Base-by-base conservation (phyloP, 106 monocot genomes). In the Chionographis japonica region DNA sequence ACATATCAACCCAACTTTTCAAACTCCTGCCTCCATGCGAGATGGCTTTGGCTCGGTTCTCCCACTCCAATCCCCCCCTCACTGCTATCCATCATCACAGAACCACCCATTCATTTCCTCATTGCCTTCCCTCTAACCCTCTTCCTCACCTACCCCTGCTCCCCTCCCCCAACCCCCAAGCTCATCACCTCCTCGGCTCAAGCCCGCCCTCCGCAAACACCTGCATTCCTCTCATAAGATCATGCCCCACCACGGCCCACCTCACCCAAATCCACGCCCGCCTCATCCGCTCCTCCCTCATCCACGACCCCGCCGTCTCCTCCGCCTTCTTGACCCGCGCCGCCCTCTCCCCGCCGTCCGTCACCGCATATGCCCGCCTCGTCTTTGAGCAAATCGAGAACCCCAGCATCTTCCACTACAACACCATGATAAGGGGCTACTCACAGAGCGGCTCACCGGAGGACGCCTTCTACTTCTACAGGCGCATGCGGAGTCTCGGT, bases 261-360 rank as follows among this genome's bases (percentile, higher is more conserved):
- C 75, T 83, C 60, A 68, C 61, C 51, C 84, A 86, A 61, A 56
- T 86, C 67, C 86, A 86, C 52, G 73, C 84, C 60, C 81, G n/a
- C 50, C 78, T 84, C 68, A 56, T 87, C 68, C 63, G 72, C 77
- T 61, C 80, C 13, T 80, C 75, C 43, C 60, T 52, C 60, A 20
- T 52, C 72, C 18, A 60, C 5, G 38, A 66, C 60, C 56, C 46
- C 0, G 40, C 72, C 42, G 8, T 75, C 77, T 68, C 74, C 58
- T 65, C 59, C 50, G 65, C 75, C 39, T 75, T 85, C 61, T 40
- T 86, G 3, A 78, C 81, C 41, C 66, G 58, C 55, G n/a, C n/a
- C n/a, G n/a, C n/a, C n/a, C n/a, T n/a, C n/a, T n/a, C n/a, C n/a
- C n/a, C n/a, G n/a, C n/a, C n/a, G n/a, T 43, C 54, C 74, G 67